phyloP scores from a whole-genome alignment of 768 basidiomycete genomes.

The Collybiopsis confluens region DNA sequence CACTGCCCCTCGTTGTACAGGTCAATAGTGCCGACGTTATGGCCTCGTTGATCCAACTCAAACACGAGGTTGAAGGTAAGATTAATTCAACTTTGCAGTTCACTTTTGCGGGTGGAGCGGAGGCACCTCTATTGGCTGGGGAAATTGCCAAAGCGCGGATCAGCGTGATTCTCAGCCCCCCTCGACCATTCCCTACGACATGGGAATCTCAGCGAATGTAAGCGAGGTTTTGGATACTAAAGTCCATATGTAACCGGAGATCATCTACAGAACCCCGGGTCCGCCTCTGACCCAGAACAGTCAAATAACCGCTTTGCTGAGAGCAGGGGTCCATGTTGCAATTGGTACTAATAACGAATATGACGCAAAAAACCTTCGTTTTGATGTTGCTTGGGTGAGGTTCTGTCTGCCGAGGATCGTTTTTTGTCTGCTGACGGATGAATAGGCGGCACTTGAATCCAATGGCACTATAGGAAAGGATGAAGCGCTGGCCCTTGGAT shows the following conservation, averaged over 20 bases:
- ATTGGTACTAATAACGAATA: conserved; percentile 30
- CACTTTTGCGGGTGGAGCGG: conserved; percentile 57
- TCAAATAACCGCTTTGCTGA: conserved; percentile 56
- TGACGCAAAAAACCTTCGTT: conserved; percentile 60
- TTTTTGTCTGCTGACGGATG: neutral
- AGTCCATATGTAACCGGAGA: neutral
- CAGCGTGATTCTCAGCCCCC: conserved; percentile 64
- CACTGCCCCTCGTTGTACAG: conserved; percentile 59
- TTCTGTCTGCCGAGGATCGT: neutral
- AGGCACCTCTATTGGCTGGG: conserved; percentile 59
- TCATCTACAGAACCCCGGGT: conserved; percentile 52
- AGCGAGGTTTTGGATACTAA: neutral
- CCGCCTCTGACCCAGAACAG: conserved; percentile 60
- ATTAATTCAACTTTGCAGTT: conserved; percentile 21
- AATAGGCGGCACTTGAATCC: conserved; percentile 28
- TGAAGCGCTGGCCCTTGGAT: conserved; percentile 35
- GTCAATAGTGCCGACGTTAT: conserved; percentile 76
- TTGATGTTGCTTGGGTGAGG: conserved; percentile 57
- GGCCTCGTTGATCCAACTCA: conserved; percentile 60
- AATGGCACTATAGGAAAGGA: conserved; percentile 35
- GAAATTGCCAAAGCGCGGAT: conserved; percentile 59
- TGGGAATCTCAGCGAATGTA: conserved; percentile 45
- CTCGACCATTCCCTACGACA: conserved; percentile 55
- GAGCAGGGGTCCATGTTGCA: conserved; percentile 13
- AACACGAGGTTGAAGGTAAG: conserved; percentile 41